Base-by-base conservation (phyloP, 345 rosid species). In the Cardiospermum halicacabum region DNA sequence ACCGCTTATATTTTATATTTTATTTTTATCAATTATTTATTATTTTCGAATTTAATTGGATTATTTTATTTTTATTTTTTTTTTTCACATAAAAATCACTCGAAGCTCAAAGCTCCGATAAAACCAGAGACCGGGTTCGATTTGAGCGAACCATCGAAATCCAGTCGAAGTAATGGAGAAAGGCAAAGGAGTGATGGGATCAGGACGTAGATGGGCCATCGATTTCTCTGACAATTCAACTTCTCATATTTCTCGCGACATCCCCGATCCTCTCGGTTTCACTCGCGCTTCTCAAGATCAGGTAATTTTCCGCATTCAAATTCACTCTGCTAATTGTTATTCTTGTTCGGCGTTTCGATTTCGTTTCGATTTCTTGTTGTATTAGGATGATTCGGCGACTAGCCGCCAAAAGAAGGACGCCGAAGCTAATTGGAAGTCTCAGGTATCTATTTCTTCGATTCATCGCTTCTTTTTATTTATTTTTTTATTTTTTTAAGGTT, bases 351-450 rank as follows among this genome's bases (percentile, higher is more conserved):
- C 19, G 19, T 53, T 64, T 26, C 27, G 12, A 49, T 27, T 0
- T 39, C n/a, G 30, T 15, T 26, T 65, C 45, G 37, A 16, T 3
- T 43, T 32, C 26, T 2, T 31, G 43, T 49, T 49, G 19, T 10
- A 53, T 7, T 75, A 94, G 99, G 98, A 95, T 62, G 99, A 95
- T 73, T 91, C 96, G 43, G 67, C 91, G 7, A 73, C 73, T 15
- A 77, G 85, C 71, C 88, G 88, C 55, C 98, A 91, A 68, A 95
- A 95, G 89, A 95, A 89, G 85, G 99, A 95, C 54, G 98, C 98
- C 37, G 99, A 95, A 78, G 86, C 96, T 58, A 86, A 68, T 77
- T 95, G 99, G 99, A 95, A 95, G 77, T 45, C 92, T 69, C 98
- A 91, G 93, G 99, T 91, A 47, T n/a, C n/a, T n/a, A n/a, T 3